Evolutionary conservation across 352 stramenopile species (phyloP), one percentile per base, ranked within the genome.

Genomic region (Globisporangium echinulatum): DNA sequence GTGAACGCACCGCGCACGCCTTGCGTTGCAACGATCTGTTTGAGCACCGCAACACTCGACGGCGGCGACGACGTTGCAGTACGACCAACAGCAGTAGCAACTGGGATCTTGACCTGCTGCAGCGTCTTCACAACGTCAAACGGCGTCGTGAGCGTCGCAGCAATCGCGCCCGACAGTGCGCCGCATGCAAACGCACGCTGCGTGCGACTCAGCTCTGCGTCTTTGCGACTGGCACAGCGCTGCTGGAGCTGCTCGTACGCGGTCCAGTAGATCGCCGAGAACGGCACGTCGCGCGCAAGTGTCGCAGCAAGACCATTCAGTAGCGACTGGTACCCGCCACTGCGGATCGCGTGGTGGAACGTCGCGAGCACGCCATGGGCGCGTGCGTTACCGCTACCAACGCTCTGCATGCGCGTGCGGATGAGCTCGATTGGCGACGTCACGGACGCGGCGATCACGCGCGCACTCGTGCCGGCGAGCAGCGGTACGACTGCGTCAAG

Each of bases 121-220:
- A 96, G 72, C 38, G 95, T 98, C 72, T 99, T 99, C 49, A 98
- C 84, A 49, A 98, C 91, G 71, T 98, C 96, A 59, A 98, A 97
- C 1, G 96, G 95, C 6, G 94, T 98, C 42, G 95, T 98, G 25
- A 92, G 63, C 8, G 82, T 87, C 5, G 94, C 87, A 6, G 96
- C 92, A 39, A 98, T 71, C 0, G 85, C 73, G 43, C 95, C 94
- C 1, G 92, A 90, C 1, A 85, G 61, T 8, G 89, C 83, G 7
- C 96, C 94, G 67, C 87, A 89, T 0, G 84, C 53, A 54, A 98
- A 96, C 14, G 92, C 79, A 54, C 84, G 77, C 52, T 95, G 70
- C 9, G 69, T 74, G 19, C 87, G 64, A 15, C 79, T 77, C 33
- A 66, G 61, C 15, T 61, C 49, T 2, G 64, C 61, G 19, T 68